A percentile compares a stretch with the other conserved stretches of the same genome.
These are phyloP conservation scores for Tulasnella sp. DNA, from an alignment of 768 basidiomycete genomes.

Conservation along the genomic window DNA sequence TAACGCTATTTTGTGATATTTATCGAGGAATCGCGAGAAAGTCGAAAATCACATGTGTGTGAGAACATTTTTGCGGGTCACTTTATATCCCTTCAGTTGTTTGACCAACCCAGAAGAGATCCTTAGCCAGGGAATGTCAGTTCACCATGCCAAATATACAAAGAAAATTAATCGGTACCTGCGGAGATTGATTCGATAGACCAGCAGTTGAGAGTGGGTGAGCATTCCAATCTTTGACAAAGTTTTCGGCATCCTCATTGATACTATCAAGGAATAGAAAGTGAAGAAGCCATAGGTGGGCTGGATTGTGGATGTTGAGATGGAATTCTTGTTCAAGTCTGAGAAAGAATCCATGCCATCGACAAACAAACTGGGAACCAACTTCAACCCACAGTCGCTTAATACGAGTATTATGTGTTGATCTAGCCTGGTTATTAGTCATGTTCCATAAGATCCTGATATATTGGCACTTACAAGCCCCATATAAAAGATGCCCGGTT, in stretches of 20 bases:
- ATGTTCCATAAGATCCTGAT: too few species aligned
- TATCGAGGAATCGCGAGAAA: too few species aligned
- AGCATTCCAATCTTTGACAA: constrained; percentile 19
- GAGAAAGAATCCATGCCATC: constrained; percentile 16
- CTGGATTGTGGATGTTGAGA: constrained; percentile 17
- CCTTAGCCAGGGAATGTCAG: constrained; percentile 18
- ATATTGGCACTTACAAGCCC: constrained; percentile 17
- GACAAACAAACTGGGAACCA: constrained; percentile 18
- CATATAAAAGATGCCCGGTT: constrained; percentile 19
- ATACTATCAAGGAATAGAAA: constrained; percentile 21
- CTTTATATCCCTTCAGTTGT: too few species aligned
- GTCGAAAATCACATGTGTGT: too few species aligned
- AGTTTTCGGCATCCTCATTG: constrained; percentile 15
- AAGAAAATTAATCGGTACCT: too few species aligned
- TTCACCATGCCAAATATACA: constrained; percentile 19
- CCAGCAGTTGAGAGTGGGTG: constrained; percentile 13
- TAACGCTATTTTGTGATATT: too few species aligned
- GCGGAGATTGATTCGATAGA: constrained; percentile 20
- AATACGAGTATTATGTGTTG: constrained; percentile 18
- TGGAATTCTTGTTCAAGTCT: constrained; percentile 20
- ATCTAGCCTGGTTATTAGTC: constrained; percentile 8
- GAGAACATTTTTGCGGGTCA: too few species aligned
- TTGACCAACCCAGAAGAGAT: too few species aligned
- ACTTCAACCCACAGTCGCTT: constrained; percentile 19
- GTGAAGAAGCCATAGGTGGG: constrained; percentile 25